These are phyloP conservation scores for Backusella circina DNA, from an alignment of 192 early-diverging fungal genomes.

Conservation along the genomic window DNA sequence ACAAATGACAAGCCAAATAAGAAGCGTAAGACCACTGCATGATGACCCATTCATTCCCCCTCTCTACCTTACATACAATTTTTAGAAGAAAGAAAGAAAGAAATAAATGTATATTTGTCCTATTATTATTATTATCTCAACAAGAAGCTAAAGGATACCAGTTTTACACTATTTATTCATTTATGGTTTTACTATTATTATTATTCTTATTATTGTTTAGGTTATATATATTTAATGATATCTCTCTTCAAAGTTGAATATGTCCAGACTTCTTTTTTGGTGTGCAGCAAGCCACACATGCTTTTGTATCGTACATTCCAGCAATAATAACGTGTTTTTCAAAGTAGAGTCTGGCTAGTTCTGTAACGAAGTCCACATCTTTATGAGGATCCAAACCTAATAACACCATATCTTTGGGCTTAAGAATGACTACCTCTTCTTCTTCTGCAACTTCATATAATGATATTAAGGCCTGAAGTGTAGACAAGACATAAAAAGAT, in stretches of 20 bases:
- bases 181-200: background rate
- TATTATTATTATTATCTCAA: background rate
- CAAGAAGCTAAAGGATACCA: background rate
- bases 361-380: slow-evolving; percentile 39
- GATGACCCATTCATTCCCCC: background rate
- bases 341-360: slow-evolving; percentile 45
- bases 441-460: slow-evolving; percentile 25
- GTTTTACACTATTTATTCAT: background rate
- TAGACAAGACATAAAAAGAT: slow-evolving; percentile 28
- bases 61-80: background rate
- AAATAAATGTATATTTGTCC: background rate
- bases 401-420: slow-evolving; percentile 35
- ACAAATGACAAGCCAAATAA: slow-evolving; percentile 1
- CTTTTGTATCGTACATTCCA: background rate
- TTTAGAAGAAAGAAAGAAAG: background rate
- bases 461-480: slow-evolving; percentile 26
- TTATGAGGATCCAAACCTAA: slow-evolving; percentile 41
- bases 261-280: slow-evolving; percentile 5
- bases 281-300: background rate
- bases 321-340: slow-evolving; percentile 30
- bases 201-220: background rate
- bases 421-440: slow-evolving; percentile 16
- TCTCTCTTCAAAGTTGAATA: background rate
- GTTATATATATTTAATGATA: background rate
- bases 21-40: background rate